Percentiles rank a stretch among this genome's conserved stretches.
Evolutionary conservation across 1,284 basidiomycete genomes (phyloP).

Genomic region (Boletellus sp.): DNA sequence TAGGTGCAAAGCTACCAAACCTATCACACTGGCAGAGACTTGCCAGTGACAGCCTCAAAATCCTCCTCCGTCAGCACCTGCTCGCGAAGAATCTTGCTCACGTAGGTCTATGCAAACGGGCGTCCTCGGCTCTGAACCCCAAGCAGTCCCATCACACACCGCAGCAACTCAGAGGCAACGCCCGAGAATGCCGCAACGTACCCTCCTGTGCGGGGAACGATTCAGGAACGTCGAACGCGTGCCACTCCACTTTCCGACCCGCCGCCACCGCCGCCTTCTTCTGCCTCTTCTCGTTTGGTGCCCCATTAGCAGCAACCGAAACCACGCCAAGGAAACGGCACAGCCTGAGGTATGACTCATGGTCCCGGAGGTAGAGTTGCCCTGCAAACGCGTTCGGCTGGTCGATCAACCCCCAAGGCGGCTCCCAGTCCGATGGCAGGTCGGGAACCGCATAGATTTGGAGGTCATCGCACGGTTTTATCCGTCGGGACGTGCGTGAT

Average conservation of each 20-base stretch:
- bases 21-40: too few relatives aligned
- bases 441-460: constrained; percentile 33
- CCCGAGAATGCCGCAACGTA: background rate
- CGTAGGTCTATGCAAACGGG: background rate
- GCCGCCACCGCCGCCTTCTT: background rate
- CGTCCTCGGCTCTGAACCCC: background rate
- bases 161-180: background rate
- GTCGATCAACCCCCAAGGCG: background rate
- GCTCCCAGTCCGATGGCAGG: background rate
- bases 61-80: background rate
- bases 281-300: background rate
- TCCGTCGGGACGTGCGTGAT: constrained; percentile 32
- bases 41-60: background rate
- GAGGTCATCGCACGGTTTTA: constrained; percentile 38
- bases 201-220: too few relatives aligned
- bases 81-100: constrained; percentile 5
- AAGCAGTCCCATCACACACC: background rate
- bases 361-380: constrained; percentile 8
- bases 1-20: too few relatives aligned
- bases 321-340: constrained; percentile 1
- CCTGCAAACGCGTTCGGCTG: constrained; percentile 37
- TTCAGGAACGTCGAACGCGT: too few relatives aligned
- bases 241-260: too few relatives aligned
- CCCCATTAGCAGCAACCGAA: too few relatives aligned
- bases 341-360: constrained; percentile 26